Base-by-base conservation (phyloP, 768 basidiomycete genomes). In the Lentinula raphanica region DNA sequence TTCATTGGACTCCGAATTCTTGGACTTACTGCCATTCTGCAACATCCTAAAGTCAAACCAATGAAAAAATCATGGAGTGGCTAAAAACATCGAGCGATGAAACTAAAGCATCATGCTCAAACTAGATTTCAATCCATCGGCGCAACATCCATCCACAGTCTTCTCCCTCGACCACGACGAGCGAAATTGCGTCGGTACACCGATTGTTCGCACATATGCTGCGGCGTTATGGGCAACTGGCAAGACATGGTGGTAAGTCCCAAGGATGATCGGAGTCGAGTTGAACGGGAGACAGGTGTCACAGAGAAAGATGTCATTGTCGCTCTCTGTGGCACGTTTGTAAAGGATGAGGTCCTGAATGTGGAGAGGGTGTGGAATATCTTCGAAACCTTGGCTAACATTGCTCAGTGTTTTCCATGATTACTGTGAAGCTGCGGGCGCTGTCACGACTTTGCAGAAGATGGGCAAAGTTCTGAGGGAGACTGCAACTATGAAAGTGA, bases 221-320 rank as follows among this genome's bases (percentile, higher is more conserved):
- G 94, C 94, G 0, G 96, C 90, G 19, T 80, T 99, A 11, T 99
- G 97, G 97, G 94, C 97, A 13, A 98, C 97, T 0, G 94, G 95
- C 21, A 92, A 90, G 70, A 98, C 97, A 1, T 99, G 97, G 97
- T 98, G 96, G 97, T 97, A 98, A 73, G 88, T 99, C 32, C 97
- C 97, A 13, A 84, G 93, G 3, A 94, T 98, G 83, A 84, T 99
- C 69, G 94, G 91, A 59, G 96, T 98, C 60, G 94, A 97, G 65
- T 77, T 99, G 49, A 82, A 79, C 58, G 96, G 96, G 5, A 77
- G 75, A 59, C 88, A 0, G 97, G 97, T 3, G 96, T 98, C 1
- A 95, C 94, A 0, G 97, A 97, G 32, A 99, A 99, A 72, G 97
- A 99, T 67, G 91, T 99, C 42, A 98, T 99, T 59, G 90, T 99